A percentile compares a stretch with the other conserved stretches of the same genome.
Conservation (phyloP, 176 grass and related monocot genomes). For the Carex pumila region DNA sequence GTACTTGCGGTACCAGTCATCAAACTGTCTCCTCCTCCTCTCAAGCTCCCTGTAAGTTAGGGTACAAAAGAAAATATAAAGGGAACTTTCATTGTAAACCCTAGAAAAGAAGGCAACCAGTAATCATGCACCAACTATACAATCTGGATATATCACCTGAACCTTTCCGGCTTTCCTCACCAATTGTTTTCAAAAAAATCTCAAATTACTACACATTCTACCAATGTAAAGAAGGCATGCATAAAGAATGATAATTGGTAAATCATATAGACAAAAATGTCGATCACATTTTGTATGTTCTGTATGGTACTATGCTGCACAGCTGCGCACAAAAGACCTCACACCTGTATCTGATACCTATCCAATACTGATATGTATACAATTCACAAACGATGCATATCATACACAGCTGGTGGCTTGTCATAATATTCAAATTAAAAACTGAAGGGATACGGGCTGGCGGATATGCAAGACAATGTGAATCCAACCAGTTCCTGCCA, state of each 20-base stretch:
- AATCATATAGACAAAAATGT: not conserved
- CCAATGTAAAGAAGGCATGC: not conserved
- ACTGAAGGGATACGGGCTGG: not conserved
- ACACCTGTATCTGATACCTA: not conserved
- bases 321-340: not conserved
- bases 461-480: not conserved
- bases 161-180: not conserved
- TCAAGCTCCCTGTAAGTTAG: constrained; percentile 36
- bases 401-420: not conserved
- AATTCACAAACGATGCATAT: not conserved
- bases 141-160: not conserved
- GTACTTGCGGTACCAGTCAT: constrained; percentile 60
- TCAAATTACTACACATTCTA: not conserved
- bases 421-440: not conserved
- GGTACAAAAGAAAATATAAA: constrained; percentile 3
- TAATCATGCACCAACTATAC: not conserved
- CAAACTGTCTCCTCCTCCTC: constrained; percentile 49
- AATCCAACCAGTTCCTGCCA: not conserved
- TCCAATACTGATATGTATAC: not conserved
- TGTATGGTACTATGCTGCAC: not conserved
- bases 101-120: not conserved
- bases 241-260: not conserved
- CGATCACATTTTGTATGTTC: not conserved
- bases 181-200: not conserved
- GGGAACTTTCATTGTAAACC: not conserved